These are phyloP conservation scores for Mycena leptocephala DNA, from an alignment of 768 basidiomycete species.

Conservation along the genomic window DNA sequence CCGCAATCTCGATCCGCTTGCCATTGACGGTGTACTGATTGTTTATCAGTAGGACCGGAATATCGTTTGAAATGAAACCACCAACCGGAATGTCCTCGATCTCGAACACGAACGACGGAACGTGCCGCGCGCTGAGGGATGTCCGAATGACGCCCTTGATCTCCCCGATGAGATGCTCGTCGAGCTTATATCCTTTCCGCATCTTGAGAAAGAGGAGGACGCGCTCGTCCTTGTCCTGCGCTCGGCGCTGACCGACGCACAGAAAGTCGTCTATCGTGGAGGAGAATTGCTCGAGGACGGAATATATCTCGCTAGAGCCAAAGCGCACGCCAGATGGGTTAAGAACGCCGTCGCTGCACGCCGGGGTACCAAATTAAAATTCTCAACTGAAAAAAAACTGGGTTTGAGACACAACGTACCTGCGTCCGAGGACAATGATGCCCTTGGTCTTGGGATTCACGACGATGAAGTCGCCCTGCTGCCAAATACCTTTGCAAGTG, in stretches of 20 bases:
- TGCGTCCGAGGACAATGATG: slow-evolving; percentile 75
- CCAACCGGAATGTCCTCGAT: slow-evolving; percentile 80
- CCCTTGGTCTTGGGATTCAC: slow-evolving; percentile 76
- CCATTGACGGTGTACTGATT: slow-evolving; percentile 81
- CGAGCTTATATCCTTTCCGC: slow-evolving; percentile 63
- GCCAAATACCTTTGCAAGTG: slow-evolving; percentile 67
- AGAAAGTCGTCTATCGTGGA: slow-evolving; percentile 75
- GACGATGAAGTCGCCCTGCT: slow-evolving; percentile 80
- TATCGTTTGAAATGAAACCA: slow-evolving; percentile 30
- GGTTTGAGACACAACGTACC: slow-evolving; percentile 52
- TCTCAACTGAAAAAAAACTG: neutral
- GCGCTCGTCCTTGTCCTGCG: slow-evolving; percentile 78
- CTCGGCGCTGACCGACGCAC: slow-evolving; percentile 80
- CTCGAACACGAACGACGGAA: slow-evolving; percentile 79
- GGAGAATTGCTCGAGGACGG: slow-evolving; percentile 74
- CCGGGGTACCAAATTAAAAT: neutral
- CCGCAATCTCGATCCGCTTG: slow-evolving; percentile 87
- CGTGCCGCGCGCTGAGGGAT: slow-evolving; percentile 81
- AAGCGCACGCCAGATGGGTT: slow-evolving; percentile 90
- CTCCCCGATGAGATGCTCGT: slow-evolving; percentile 57
- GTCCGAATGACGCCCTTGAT: slow-evolving; percentile 73
- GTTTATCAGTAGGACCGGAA: neutral
- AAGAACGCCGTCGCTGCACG: slow-evolving; percentile 74
- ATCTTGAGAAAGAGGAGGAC: slow-evolving; percentile 86
- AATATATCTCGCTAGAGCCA: slow-evolving; percentile 88